phyloP scores from a whole-genome alignment of 139 green algal species.

The Pleodorina starrii region DNA sequence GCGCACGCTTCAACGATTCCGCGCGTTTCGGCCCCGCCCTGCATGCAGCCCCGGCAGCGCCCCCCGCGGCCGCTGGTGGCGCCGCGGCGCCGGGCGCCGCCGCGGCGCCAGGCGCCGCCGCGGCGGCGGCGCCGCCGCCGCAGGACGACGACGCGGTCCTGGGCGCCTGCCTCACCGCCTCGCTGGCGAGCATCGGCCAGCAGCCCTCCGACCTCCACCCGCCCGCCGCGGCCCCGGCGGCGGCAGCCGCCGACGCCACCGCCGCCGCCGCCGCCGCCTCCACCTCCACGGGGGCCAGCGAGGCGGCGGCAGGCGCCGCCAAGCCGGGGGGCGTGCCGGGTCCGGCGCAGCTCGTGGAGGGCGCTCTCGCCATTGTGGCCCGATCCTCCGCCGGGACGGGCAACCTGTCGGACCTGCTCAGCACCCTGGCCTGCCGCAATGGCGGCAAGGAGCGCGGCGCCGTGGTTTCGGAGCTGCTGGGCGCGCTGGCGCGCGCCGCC shows the following conservation, averaged over 20 bases:
- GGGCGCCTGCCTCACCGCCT: constrained; percentile 65
- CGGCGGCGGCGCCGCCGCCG: not conserved
- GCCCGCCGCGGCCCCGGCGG: not conserved
- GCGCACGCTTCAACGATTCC: too few relatives aligned
- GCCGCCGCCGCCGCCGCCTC: not conserved
- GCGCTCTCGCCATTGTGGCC: constrained; percentile 70
- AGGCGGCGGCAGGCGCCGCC: constrained; percentile 19
- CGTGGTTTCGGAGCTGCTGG: constrained; percentile 76
- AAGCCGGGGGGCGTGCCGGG: constrained; percentile 41
- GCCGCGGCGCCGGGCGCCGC: constrained; percentile 24
- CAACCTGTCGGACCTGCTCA: constrained; percentile 71
- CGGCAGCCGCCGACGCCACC: not conserved
- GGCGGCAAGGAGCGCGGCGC: constrained; percentile 60
- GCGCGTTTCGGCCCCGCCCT: too few relatives aligned
- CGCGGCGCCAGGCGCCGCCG: not conserved
- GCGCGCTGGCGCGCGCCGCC: constrained; percentile 52
- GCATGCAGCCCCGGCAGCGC: too few relatives aligned
- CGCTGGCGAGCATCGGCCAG: constrained; percentile 58
- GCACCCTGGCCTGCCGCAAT: constrained; percentile 70
- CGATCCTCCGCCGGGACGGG: constrained; percentile 57
- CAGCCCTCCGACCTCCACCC: constrained; percentile 38
- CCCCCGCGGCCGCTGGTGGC: not conserved
- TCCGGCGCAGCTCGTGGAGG: constrained; percentile 66
- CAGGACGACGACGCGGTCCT: constrained; percentile 64
- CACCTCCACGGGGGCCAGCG: not conserved